Evolutionary conservation across 2,329 filamentous ascomycete genomes (phyloP).

Genomic region (Fusarium brevicatenulatum): DNA sequence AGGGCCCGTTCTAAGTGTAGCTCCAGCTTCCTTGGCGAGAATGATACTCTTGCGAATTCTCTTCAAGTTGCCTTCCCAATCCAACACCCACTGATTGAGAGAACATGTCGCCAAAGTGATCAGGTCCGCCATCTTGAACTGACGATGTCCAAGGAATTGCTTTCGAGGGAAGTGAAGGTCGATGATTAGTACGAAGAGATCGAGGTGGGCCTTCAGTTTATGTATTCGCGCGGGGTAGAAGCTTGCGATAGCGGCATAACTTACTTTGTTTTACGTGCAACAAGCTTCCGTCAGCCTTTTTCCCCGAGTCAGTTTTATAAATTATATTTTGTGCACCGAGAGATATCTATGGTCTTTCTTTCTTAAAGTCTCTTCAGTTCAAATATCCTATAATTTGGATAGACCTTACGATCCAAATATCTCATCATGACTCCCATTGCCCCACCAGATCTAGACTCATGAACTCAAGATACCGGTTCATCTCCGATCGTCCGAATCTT

Average conservation of each 20-base stretch:
- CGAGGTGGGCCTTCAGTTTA: slow-evolving; percentile 19
- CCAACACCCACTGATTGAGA: slow-evolving; percentile 51
- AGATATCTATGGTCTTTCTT: background rate
- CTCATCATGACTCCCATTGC: slow-evolving; percentile 4
- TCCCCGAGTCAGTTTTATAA: background rate
- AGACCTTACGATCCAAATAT: background rate
- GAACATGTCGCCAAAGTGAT: slow-evolving; percentile 50
- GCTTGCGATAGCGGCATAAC: slow-evolving; percentile 25
- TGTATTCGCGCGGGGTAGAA: slow-evolving; percentile 28
- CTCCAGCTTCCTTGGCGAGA: slow-evolving; percentile 67
- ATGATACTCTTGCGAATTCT: slow-evolving; percentile 72
- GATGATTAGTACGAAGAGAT: background rate
- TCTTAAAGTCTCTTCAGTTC: background rate
- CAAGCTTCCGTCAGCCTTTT: no score
- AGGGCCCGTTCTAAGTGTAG: slow-evolving; percentile 69
- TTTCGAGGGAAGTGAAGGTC: background rate
- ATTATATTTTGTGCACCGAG: background rate
- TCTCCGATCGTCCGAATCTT: slow-evolving; percentile 5
- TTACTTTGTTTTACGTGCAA: background rate
- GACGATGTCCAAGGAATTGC: background rate
- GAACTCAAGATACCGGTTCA: background rate
- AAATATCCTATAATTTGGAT: background rate
- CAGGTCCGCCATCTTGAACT: slow-evolving; percentile 26
- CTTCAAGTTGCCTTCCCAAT: slow-evolving; percentile 64
- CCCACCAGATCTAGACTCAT: slow-evolving; percentile 6